A percentile compares a stretch with the other conserved stretches of the same genome.
Conservation (phyloP, 1,284 basidiomycete species). For the Tilletiaria anomala region DNA sequence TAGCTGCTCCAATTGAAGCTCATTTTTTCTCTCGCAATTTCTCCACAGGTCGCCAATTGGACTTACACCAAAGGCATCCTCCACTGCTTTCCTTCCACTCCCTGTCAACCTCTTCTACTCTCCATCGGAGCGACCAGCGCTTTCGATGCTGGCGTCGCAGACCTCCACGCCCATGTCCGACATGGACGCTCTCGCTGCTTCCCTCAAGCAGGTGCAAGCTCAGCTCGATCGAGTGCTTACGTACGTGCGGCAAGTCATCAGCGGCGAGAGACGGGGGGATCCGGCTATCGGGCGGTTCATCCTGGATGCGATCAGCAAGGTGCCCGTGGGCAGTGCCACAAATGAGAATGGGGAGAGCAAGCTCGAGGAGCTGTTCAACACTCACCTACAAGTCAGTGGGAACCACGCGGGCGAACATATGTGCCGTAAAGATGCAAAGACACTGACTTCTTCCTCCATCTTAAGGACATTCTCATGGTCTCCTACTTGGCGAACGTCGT, state of each 20-base stretch:
- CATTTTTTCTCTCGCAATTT: too few species aligned
- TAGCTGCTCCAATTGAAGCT: too few species aligned
- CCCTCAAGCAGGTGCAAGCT: constrained; percentile 54
- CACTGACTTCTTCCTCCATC: too few species aligned
- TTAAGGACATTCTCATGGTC: constrained; percentile 78
- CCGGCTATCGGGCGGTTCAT: constrained; percentile 78
- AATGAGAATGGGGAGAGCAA: too few species aligned
- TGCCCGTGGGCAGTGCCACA: constrained; percentile 12
- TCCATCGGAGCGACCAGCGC: constrained; percentile 40
- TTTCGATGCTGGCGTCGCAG: constrained; percentile 57
- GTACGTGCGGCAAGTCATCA: constrained; percentile 70
- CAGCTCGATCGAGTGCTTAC: constrained; percentile 73
- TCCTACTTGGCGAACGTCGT: constrained; percentile 90
- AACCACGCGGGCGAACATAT: too few species aligned
- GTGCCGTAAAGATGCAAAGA: too few species aligned
- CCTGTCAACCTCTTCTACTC: constrained; percentile 21
- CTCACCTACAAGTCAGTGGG: too few species aligned
- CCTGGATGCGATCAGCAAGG: constrained; percentile 55
- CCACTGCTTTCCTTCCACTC: constrained; percentile 35
- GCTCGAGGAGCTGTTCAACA: constrained; percentile 35
- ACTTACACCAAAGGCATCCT: constrained; percentile 29
- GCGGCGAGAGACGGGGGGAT: constrained; percentile 67
- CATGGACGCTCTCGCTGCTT: constrained; percentile 49
- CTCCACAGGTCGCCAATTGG: constrained; percentile 44
- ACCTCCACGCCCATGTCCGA: constrained; percentile 29